phyloP scores from a whole-genome alignment of 2,329 filamentous ascomycete genomes.

The Paraphoma sp. region DNA sequence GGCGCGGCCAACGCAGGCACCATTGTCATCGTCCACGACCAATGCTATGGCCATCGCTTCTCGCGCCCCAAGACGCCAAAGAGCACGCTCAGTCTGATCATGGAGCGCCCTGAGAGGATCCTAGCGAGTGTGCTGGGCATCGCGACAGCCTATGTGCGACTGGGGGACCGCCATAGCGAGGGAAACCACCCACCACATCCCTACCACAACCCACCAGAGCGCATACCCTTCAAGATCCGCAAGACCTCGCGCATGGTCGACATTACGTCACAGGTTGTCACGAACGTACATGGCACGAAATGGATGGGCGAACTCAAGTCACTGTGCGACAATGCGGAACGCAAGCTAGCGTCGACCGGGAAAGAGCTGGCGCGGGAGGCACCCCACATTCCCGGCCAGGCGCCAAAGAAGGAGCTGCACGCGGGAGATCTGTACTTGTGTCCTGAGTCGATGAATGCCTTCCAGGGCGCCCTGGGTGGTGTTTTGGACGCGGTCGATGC shows the following conservation, averaged over 20 bases:
- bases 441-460: constrained; percentile 80
- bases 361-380: constrained; percentile 74
- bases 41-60: constrained; percentile 93
- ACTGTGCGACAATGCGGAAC: constrained; percentile 83
- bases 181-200: constrained; percentile 73
- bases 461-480: constrained; percentile 90
- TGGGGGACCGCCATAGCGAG: constrained; percentile 79
- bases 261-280: constrained; percentile 78
- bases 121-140: constrained; percentile 83
- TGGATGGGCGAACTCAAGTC: constrained; percentile 93
- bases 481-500: constrained; percentile 92
- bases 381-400: constrained; percentile 42
- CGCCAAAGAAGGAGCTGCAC: constrained; percentile 74
- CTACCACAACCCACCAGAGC: constrained; percentile 63
- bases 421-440: constrained; percentile 92
- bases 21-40: constrained; percentile 87
- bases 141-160: constrained; percentile 85
- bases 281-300: constrained; percentile 85
- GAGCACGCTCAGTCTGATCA: constrained; percentile 76
- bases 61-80: constrained; percentile 81
- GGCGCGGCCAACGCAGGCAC: constrained; percentile 62
- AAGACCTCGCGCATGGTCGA: constrained; percentile 77
- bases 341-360: constrained; percentile 75
- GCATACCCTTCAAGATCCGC: constrained; percentile 80
- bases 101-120: constrained; percentile 91